A percentile compares a stretch with the other conserved stretches of the same genome.
Conservation (phyloP, 192 early-diverging fungal species). For the Dimargaris verticillata region DNA sequence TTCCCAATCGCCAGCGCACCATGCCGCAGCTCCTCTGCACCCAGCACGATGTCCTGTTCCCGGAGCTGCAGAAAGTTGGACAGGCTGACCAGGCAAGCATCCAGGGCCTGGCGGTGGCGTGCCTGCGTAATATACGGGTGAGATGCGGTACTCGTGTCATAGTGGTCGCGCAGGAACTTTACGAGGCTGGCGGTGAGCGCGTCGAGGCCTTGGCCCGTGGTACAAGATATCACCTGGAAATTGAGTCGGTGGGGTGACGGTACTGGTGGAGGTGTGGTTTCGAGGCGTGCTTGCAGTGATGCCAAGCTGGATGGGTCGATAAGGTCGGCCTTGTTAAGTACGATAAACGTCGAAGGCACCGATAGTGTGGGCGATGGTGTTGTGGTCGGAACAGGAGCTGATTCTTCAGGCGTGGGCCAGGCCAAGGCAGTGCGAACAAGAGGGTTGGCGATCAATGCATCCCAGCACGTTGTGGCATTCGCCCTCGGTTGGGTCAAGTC, state of each 20-base stretch:
- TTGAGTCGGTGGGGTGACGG: background rate
- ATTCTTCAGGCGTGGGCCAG: conserved; percentile 22
- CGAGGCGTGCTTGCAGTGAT: background rate
- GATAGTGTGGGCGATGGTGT: background rate
- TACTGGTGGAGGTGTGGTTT: conserved; percentile 6
- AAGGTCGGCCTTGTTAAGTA: conserved; percentile 48
- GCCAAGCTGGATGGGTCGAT: background rate
- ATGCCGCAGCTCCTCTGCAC: conserved; percentile 52
- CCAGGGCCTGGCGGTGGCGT: conserved; percentile 45
- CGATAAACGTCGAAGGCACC: conserved; percentile 17
- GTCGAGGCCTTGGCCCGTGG: conserved; percentile 15
- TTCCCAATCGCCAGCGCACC: conserved; percentile 42
- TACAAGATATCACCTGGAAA: conserved; percentile 17
- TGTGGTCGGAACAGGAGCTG: too few species aligned
- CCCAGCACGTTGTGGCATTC: background rate
- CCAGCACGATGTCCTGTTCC: conserved; percentile 40
- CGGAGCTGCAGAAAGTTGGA: conserved; percentile 16
- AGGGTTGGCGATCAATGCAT: background rate
- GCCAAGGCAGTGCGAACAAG: background rate
- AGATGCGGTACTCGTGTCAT: conserved; percentile 12
- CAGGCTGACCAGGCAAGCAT: conserved; percentile 31
- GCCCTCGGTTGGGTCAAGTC: too few species aligned
- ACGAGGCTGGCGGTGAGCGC: conserved; percentile 17
- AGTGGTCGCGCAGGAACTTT: conserved; percentile 14
- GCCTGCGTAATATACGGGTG: conserved; percentile 35